A percentile compares a stretch with the other conserved stretches of the same genome.
Evolutionary conservation across 129 eudicot species (phyloP).

Genomic region (Scalesia atractyloides): DNA sequence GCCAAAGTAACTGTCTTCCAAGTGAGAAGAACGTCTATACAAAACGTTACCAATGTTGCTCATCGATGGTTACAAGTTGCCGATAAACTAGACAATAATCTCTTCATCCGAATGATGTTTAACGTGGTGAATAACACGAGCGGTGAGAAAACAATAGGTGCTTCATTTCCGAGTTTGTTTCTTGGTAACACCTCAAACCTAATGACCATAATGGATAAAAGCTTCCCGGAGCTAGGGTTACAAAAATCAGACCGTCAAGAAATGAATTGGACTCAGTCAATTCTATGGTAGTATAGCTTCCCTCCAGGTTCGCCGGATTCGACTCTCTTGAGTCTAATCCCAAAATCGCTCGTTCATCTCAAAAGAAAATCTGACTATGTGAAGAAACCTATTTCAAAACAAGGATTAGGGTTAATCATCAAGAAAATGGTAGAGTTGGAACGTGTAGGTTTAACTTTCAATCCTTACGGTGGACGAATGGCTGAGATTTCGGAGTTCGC

Average conservation of each 20-base stretch:
- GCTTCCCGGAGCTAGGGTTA: conserved; percentile 8
- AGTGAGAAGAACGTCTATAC: background rate
- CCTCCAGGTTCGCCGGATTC: no score
- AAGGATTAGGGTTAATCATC: background rate
- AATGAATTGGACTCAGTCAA: no score
- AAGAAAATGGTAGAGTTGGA: background rate
- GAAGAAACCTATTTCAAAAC: conserved; percentile 4
- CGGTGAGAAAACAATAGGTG: background rate
- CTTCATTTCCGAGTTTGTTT: background rate
- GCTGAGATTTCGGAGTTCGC: background rate
- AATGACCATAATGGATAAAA: background rate
- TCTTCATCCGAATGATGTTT: background rate
- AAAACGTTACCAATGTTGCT: background rate
- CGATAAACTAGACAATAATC: background rate
- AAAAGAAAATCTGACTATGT: conserved; percentile 4
- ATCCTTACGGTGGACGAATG: conserved; percentile 13
- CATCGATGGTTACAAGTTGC: conserved; percentile 5
- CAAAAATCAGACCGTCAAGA: no score
- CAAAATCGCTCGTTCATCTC: background rate
- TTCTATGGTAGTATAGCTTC: no score
- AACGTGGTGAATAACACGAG: background rate
- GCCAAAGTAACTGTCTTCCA: background rate
- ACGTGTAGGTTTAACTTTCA: background rate
- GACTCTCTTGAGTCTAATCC: no score
- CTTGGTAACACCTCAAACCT: background rate